Percentiles rank a stretch among this genome's conserved stretches.
Evolutionary conservation across 2,329 filamentous ascomycete species (phyloP).

Genomic region (Helotiales sp.): DNA sequence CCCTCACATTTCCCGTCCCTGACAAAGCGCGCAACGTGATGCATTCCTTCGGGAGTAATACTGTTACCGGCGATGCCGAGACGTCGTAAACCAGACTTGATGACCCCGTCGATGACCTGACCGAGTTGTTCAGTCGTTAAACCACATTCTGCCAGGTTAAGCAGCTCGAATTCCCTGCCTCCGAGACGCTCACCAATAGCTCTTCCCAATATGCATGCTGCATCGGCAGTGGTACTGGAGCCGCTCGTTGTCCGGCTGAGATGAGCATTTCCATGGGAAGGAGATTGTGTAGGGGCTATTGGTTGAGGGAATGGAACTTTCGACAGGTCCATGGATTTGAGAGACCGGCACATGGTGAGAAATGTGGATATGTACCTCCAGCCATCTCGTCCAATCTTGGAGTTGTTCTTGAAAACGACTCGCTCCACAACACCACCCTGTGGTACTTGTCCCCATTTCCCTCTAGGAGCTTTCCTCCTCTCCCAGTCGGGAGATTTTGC

Average conservation of each 20-base stretch:
- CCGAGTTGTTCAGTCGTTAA: conserved; percentile 71
- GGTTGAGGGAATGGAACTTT: conserved; percentile 73
- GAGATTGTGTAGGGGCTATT: conserved; percentile 11
- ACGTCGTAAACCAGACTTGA: conserved; percentile 73
- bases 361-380: conserved; percentile 93
- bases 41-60: conserved; percentile 71
- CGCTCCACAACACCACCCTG: conserved; percentile 78
- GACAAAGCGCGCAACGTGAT: conserved; percentile 76
- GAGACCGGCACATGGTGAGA: conserved; percentile 81
- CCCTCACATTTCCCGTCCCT: conserved; percentile 78
- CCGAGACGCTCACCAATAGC: conserved; percentile 76
- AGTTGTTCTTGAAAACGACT: conserved; percentile 84
- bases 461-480: conserved; percentile 22
- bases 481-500: conserved; percentile 65
- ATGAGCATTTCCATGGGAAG: conserved; percentile 9
- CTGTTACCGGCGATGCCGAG: conserved; percentile 83
- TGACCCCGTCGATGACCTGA: conserved; percentile 78
- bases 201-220: conserved; percentile 68
- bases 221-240: conserved; percentile 32
- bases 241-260: conserved; percentile 26
- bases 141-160: conserved; percentile 80
- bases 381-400: conserved; percentile 78
- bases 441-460: conserved; percentile 26
- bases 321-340: conserved; percentile 85
- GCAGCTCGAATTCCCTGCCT: conserved; percentile 74